phyloP scores from a whole-genome alignment of 768 basidiomycete genomes.

The Stropharia rugosoannulata region DNA sequence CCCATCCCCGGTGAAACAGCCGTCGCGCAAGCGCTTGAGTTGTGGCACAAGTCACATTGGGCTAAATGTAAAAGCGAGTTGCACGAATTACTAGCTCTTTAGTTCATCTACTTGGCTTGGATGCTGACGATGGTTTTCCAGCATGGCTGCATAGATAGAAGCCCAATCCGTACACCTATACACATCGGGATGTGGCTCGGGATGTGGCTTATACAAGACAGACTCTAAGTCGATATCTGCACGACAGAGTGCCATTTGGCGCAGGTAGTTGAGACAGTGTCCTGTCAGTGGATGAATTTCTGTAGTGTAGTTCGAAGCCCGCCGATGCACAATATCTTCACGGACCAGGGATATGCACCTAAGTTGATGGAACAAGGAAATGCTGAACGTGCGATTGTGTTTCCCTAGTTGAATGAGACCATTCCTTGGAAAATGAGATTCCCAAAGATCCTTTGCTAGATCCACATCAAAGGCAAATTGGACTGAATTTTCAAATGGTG shows the following conservation, averaged over 20 bases:
- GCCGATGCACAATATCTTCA: not conserved
- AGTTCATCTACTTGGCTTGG: not conserved
- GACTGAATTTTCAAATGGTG: conserved; percentile 9
- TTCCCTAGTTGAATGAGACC: conserved; percentile 22
- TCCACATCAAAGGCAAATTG: conserved; percentile 25
- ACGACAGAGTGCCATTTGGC: conserved; percentile 35
- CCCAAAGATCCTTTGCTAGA: conserved; percentile 27
- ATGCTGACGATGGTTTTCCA: not conserved
- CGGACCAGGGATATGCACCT: conserved; percentile 32
- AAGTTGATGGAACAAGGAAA: conserved; percentile 38
- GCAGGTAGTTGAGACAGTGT: conserved; percentile 41
- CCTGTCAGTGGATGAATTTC: conserved; percentile 1
- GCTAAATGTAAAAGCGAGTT: no score
- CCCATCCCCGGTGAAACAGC: no score
- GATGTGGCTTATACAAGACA: not conserved
- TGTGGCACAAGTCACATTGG: no score
- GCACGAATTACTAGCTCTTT: no score
- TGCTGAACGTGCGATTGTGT: conserved; percentile 27
- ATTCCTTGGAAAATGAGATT: conserved; percentile 19
- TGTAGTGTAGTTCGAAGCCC: not conserved
- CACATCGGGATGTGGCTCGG: not conserved
- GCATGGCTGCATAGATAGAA: conserved; percentile 1
- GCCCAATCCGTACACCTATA: conserved; percentile 8
- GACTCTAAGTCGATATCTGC: conserved; percentile 38
- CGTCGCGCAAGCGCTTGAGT: no score